Conservation (phyloP, 148 eudicot species). For the Hydrangea macrophylla region DNA sequence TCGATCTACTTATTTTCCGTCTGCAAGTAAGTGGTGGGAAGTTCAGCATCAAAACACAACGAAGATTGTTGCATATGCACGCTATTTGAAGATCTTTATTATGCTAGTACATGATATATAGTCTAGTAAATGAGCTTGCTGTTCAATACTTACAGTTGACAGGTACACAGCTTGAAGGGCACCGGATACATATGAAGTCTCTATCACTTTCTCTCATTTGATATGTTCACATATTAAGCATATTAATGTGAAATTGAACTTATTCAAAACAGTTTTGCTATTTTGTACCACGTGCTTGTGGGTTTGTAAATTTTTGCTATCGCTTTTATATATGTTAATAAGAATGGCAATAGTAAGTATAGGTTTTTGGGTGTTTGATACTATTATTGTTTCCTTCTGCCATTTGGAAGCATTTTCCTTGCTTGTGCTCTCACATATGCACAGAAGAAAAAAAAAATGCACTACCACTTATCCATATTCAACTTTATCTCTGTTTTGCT, state of each 20-base stretch:
- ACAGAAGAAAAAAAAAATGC: too few relatives aligned
- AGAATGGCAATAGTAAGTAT: constrained; percentile 9
- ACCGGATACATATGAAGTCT: neutral
- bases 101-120: neutral
- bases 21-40: neutral
- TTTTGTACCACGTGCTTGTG: neutral
- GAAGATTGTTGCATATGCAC: constrained; percentile 1
- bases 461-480: too few relatives aligned
- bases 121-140: constrained; percentile 12
- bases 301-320: constrained; percentile 5
- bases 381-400: too few relatives aligned
- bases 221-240: neutral
- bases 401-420: too few relatives aligned
- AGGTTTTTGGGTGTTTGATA: constrained; percentile 7
- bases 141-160: neutral
- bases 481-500: too few relatives aligned
- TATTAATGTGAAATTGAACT: neutral
- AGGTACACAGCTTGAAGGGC: neutral
- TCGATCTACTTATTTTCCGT: neutral
- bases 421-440: too few relatives aligned
- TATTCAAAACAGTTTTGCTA: neutral
- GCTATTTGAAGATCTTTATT: neutral
- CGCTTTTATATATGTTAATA: constrained; percentile 5
- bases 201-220: neutral
- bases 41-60: neutral